These are phyloP conservation scores for Neopestalotiopsis sp. DNA, from an alignment of 2,329 filamentous ascomycete genomes.

Conservation along the genomic window DNA sequence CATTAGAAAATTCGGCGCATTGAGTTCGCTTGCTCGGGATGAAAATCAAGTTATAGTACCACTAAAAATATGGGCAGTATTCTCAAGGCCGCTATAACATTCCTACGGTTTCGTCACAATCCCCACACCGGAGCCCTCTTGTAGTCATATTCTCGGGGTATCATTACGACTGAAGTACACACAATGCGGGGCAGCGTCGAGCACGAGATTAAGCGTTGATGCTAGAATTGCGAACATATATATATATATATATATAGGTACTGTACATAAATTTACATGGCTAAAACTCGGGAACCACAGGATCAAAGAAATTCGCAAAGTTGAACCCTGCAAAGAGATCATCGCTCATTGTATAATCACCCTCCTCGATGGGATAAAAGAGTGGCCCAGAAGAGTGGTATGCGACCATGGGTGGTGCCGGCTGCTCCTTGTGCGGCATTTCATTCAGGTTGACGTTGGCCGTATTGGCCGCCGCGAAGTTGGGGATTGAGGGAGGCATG, in stretches of 20 bases:
- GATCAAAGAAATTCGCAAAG: constrained; percentile 11
- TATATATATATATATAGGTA: not conserved
- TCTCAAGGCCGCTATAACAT: not conserved
- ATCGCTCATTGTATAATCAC: not conserved
- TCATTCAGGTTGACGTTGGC: no score
- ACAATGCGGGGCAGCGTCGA: not conserved
- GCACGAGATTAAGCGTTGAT: not conserved
- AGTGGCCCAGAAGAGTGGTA: not conserved
- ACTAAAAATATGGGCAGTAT: no score
- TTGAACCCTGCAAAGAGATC: constrained; percentile 4
- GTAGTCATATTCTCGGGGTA: not conserved
- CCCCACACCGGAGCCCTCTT: not conserved
- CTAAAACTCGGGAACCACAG: constrained; percentile 7
- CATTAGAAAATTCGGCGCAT: no score
- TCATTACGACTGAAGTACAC: not conserved
- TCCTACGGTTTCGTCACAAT: not conserved
- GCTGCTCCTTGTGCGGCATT: not conserved
- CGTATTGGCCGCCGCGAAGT: not conserved
- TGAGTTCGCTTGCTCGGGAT: no score
- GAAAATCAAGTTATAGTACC: no score
- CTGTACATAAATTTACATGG: not conserved
- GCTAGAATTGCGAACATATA: not conserved
- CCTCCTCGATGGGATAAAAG: constrained; percentile 2
- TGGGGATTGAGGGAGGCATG: not conserved
- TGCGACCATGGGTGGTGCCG: no score